These are phyloP conservation scores for Leccinum angustisporum DNA, from an alignment of 1,284 basidiomycete species.

Conservation along the genomic window DNA sequence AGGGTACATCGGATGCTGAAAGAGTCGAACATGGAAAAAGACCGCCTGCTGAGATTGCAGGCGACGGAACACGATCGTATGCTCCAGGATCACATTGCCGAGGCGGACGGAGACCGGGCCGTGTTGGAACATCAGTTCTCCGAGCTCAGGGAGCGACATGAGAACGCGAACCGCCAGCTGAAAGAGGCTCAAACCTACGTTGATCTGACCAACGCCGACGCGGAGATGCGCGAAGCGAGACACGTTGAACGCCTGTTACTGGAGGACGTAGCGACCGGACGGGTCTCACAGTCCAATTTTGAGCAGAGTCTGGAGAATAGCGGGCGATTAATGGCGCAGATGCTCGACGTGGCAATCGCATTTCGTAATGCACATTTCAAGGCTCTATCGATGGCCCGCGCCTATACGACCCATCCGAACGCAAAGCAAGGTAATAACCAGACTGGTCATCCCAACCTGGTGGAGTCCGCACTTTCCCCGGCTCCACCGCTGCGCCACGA, in stretches of 20 bases:
- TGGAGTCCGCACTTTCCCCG: constrained; percentile 48
- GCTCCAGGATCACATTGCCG: constrained; percentile 85
- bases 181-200: constrained; percentile 59
- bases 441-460: constrained; percentile 32
- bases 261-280: constrained; percentile 60
- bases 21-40: constrained; percentile 71
- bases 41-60: constrained; percentile 70
- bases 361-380: constrained; percentile 74
- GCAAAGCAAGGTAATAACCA: constrained; percentile 38
- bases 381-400: constrained; percentile 61
- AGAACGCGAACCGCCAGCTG: constrained; percentile 56
- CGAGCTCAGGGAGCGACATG: constrained; percentile 65
- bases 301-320: constrained; percentile 63
- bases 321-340: constrained; percentile 64
- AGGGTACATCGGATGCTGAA: constrained; percentile 63
- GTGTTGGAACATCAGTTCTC: constrained; percentile 86
- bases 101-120: constrained; percentile 88
- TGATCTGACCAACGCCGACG: constrained; percentile 63
- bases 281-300: constrained; percentile 62
- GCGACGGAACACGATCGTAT: constrained; percentile 81
- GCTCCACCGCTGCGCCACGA: constrained; percentile 49
- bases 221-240: constrained; percentile 59
- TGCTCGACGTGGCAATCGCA: constrained; percentile 71
- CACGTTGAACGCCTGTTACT: constrained; percentile 62
- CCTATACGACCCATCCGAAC: constrained; percentile 59